Evolutionary conservation across 192 early-diverging fungal species (phyloP), one percentile per base, ranked within the genome.

Genomic region (Anaeromyces robustus): DNA sequence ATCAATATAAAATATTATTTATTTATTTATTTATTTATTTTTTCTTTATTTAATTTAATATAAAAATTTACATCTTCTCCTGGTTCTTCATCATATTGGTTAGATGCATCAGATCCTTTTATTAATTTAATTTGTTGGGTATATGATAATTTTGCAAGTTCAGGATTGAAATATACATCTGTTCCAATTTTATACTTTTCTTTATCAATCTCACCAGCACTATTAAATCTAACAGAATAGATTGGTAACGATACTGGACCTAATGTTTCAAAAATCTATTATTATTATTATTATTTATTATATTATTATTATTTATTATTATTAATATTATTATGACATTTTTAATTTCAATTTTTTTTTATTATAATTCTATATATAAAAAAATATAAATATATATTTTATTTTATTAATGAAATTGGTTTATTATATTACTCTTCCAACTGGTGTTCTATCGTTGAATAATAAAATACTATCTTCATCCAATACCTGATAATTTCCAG

Each of bases 71-170:
- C 92, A 30, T 87, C 87, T 3, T 92, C 94, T 31, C 82, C 90
- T 0, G 94, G 87, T 81, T 99, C 97, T 87, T 99, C 97, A 81
- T 99, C 97, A 83, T 90, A 93, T 32, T 89, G 82, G 82, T 99
- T 99, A 77, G 93, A 94, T 7, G 97, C 97, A 87, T 99, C 97
- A 0, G 89, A 90, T 31, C 96, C 96, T 83, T 94, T 98, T 29
- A 90, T 78, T 11, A 82, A 80, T 39, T 88, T 87, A 32, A 99
- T 85, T 19, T 84, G 85, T 29, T 87, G 85, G 4, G 94, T 92
- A 43, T 91, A 86, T 22, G 95, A 90, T 81, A 92, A 87, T 18
- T 91, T 88, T 18, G 87, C 86, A 83, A 91, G 86, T 26, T 89
- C 89, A 17, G 89, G 85, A 3, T 92, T 88, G 68, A 85, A 93